Evolutionary conservation across 176 grass and related monocot genomes (phyloP).

Genomic region (Carex scoparia): DNA sequence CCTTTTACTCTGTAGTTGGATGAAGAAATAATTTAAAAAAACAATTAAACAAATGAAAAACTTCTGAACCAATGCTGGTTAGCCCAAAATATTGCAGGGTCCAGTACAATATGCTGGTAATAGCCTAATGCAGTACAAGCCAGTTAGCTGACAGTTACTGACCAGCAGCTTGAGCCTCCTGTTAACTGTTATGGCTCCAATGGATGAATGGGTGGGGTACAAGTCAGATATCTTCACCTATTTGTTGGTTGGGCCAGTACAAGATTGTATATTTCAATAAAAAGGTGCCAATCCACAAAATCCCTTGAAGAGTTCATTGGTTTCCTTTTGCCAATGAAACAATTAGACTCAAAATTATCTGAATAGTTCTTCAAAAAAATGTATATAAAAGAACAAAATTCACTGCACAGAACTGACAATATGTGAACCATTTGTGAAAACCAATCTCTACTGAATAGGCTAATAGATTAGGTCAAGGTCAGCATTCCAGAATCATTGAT

Average conservation of each 20-base stretch:
- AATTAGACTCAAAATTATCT: not conserved
- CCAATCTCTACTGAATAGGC: not conserved
- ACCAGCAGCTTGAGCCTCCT: not conserved
- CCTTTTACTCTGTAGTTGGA: constrained; percentile 3
- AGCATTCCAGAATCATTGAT: not conserved
- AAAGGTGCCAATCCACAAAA: not conserved
- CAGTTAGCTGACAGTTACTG: not conserved
- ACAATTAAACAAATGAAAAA: not conserved
- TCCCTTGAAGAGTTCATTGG: not conserved
- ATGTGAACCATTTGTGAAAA: not conserved
- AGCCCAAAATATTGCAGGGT: not conserved
- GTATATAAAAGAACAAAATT: not conserved
- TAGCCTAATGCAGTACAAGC: not conserved
- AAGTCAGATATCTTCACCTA: not conserved
- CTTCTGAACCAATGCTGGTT: not conserved
- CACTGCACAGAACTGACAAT: not conserved
- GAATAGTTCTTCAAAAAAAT: not conserved
- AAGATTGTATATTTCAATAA: not conserved
- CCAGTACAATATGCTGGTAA: not conserved
- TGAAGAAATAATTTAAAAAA: not conserved
- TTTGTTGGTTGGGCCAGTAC: not conserved
- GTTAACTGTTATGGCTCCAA: not conserved
- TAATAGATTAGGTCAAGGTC: not conserved
- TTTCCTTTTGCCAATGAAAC: not conserved
- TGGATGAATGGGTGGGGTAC: not conserved